Conservation (phyloP, 2,329 filamentous ascomycete species). For the Pseudocercospora ulei region DNA sequence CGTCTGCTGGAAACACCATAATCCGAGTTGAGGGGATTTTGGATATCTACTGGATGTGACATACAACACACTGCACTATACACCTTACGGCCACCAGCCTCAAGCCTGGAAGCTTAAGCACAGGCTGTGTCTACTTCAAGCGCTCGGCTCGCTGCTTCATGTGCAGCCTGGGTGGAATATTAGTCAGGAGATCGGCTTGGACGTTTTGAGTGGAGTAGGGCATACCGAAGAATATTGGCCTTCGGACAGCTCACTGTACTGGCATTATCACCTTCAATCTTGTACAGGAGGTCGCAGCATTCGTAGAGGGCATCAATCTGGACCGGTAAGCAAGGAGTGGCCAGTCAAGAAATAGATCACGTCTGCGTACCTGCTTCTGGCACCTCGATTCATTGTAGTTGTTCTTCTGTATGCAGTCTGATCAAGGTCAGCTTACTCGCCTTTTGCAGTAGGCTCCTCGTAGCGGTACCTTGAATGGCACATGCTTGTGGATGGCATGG, state of each 20-base stretch:
- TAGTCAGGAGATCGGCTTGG: not conserved
- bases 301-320: constrained; percentile 81
- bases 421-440: not conserved
- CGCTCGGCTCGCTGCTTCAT: constrained; percentile 61
- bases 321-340: constrained; percentile 23
- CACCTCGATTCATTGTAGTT: constrained; percentile 80
- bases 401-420: constrained; percentile 65
- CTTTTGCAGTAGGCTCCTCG: not conserved
- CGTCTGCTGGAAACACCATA: constrained; percentile 48
- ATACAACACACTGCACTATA: constrained; percentile 18
- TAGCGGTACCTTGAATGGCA: constrained; percentile 72
- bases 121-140: constrained; percentile 17
- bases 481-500: constrained; percentile 83
- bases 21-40: constrained; percentile 39
- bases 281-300: constrained; percentile 85
- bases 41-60: constrained; percentile 39
- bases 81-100: constrained; percentile 4
- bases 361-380: constrained; percentile 43
- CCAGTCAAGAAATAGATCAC: not conserved
- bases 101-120: not conserved
- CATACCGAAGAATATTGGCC: constrained; percentile 56
- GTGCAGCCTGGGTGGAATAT: constrained; percentile 50
- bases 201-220: not conserved
- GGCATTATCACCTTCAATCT: constrained; percentile 64
- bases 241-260: constrained; percentile 78